phyloP scores from a whole-genome alignment of 257 asterid species.

The Coffea eugenioides region DNA sequence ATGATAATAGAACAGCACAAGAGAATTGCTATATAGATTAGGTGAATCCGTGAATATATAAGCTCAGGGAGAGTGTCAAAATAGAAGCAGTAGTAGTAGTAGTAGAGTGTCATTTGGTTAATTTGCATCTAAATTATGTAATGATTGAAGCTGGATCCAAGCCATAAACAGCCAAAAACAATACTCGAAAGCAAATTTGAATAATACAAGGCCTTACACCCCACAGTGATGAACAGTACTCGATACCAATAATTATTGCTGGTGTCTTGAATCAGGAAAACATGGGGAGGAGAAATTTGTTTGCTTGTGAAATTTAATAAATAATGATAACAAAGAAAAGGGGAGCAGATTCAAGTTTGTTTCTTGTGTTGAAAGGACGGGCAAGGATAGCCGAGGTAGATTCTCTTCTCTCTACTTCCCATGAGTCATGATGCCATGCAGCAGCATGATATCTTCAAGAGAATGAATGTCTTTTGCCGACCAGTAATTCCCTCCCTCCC shows the following conservation, averaged over 20 bases:
- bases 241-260: conserved; percentile 19
- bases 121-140: neutral
- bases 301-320: conserved; percentile 19
- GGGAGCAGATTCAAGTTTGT: conserved; percentile 28
- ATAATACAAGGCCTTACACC: conserved; percentile 2
- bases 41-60: too few relatives aligned
- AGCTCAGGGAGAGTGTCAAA: neutral
- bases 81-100: too few relatives aligned
- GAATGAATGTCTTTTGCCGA: conserved; percentile 38
- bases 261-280: conserved; percentile 36
- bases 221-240: conserved; percentile 17
- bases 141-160: neutral
- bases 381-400: conserved; percentile 23
- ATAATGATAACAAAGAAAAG: conserved; percentile 11
- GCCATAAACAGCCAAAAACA: conserved; percentile 10
- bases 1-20: neutral
- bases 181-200: conserved; percentile 14
- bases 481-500: conserved; percentile 16
- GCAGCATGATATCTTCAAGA: conserved; percentile 21
- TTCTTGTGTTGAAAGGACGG: conserved; percentile 39
- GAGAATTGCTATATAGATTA: neutral
- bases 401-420: conserved; percentile 10
- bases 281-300: conserved; percentile 24
- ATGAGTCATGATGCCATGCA: conserved; percentile 3
- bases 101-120: neutral